A percentile compares a stretch with the other conserved stretches of the same genome.
Evolutionary conservation across 768 basidiomycete genomes (phyloP).

Genomic region (Agaricus bisporus): DNA sequence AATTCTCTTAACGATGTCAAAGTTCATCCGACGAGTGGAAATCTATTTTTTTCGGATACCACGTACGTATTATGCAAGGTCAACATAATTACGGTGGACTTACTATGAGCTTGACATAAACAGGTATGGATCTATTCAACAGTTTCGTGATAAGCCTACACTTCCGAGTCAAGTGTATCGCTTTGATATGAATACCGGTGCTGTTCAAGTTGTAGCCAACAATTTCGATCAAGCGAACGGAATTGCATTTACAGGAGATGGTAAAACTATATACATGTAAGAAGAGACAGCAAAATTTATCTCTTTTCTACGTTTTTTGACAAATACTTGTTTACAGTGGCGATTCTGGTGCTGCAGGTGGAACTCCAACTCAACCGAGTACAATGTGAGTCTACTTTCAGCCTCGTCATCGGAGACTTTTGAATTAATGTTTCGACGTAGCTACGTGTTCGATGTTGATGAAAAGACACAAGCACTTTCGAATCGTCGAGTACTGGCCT

Average conservation of each 20-base stretch:
- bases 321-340: slow-evolving; percentile 26
- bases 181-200: slow-evolving; percentile 58
- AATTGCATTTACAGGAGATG: slow-evolving; percentile 64
- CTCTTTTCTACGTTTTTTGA: too few species aligned
- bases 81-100: background rate
- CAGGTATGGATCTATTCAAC: slow-evolving; percentile 60
- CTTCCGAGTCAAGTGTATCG: slow-evolving; percentile 76
- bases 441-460: slow-evolving; percentile 68
- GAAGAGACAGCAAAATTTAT: too few species aligned
- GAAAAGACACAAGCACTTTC: slow-evolving; percentile 42
- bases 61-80: slow-evolving; percentile 33
- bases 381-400: too few species aligned
- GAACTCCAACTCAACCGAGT: slow-evolving; percentile 57
- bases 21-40: slow-evolving; percentile 58
- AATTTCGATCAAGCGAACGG: slow-evolving; percentile 74
- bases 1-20: slow-evolving; percentile 80
- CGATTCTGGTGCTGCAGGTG: slow-evolving; percentile 43
- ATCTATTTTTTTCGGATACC: slow-evolving; percentile 72
- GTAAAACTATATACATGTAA: slow-evolving; percentile 59
- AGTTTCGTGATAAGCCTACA: slow-evolving; percentile 60
- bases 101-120: background rate
- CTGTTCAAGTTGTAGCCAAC: slow-evolving; percentile 68
- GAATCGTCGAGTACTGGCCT: slow-evolving; percentile 63
- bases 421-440: slow-evolving; percentile 17
- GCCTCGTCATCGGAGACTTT: too few species aligned